phyloP scores from a whole-genome alignment of 139 green algal species.

The Axilococcus clingmanii region DNA sequence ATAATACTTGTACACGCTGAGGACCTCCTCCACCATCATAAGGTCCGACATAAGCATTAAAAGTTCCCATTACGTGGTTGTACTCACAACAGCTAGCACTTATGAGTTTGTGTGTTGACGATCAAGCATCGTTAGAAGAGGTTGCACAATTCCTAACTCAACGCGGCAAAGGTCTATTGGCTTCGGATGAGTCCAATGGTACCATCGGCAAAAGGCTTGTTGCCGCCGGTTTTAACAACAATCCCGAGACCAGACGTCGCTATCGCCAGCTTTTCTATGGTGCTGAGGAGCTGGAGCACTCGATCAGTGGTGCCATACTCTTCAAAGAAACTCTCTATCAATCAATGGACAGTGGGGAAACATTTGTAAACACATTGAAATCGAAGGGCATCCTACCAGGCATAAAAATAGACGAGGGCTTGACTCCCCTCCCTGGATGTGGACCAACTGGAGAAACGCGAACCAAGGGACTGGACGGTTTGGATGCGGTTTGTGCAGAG shows the following conservation, averaged over 20 bases:
- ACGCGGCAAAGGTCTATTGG: slow-evolving; percentile 67
- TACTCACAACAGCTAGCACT: too few relatives aligned
- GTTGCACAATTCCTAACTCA: slow-evolving; percentile 10
- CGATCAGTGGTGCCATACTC: slow-evolving; percentile 72
- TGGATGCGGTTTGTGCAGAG: slow-evolving; percentile 50
- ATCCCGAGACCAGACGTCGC: slow-evolving; percentile 37
- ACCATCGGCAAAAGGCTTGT: slow-evolving; percentile 78
- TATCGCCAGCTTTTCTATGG: slow-evolving; percentile 71
- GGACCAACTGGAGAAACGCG: slow-evolving; percentile 60
- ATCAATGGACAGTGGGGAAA: slow-evolving; percentile 33
- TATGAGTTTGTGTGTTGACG: slow-evolving; percentile 2
- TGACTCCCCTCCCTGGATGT: slow-evolving; percentile 48
- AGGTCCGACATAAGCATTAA: too few relatives aligned
- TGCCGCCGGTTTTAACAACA: slow-evolving; percentile 39
- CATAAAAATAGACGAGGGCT: slow-evolving; percentile 82
- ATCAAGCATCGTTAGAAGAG: background rate
- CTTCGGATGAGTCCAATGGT: slow-evolving; percentile 63
- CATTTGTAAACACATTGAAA: slow-evolving; percentile 62
- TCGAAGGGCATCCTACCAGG: slow-evolving; percentile 58
- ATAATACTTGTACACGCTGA: too few relatives aligned
- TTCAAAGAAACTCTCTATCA: slow-evolving; percentile 91
- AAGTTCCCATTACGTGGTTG: too few relatives aligned
- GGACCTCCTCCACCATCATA: too few relatives aligned
- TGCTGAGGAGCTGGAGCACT: slow-evolving; percentile 40
- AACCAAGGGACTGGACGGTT: slow-evolving; percentile 73